These are phyloP conservation scores for Macroventuria anomochaeta DNA, from an alignment of 2,329 filamentous ascomycete species.

Conservation along the genomic window DNA sequence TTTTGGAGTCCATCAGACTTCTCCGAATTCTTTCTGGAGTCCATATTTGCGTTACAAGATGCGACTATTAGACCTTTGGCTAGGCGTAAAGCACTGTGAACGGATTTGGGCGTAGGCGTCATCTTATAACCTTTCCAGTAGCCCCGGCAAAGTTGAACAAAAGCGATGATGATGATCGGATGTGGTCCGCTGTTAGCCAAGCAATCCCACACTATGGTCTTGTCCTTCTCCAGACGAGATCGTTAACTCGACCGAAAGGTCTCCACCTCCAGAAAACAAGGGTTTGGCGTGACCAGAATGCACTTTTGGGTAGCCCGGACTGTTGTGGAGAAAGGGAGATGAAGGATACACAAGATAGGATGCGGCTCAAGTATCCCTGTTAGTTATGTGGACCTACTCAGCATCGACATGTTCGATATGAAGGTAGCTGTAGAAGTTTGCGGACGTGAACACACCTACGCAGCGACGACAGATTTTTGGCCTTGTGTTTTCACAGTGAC, in stretches of 20 bases:
- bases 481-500: no score
- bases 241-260: background rate
- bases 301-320: background rate
- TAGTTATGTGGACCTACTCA: background rate
- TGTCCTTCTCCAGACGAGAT: conserved; percentile 5
- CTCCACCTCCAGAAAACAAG: background rate
- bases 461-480: background rate
- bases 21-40: conserved; percentile 3
- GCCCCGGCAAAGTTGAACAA: background rate
- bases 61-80: conserved; percentile 7
- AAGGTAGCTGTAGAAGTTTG: background rate
- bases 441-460: no score
- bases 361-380: conserved; percentile 13
- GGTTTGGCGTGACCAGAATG: background rate
- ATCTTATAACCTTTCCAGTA: conserved; percentile 2
- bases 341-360: background rate
- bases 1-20: conserved; percentile 4
- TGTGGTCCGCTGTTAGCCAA: conserved; percentile 7
- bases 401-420: background rate
- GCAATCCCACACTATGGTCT: conserved; percentile 7
- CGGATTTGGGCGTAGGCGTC: background rate
- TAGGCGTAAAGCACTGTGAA: conserved; percentile 5
- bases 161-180: background rate
- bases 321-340: background rate
- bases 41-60: conserved; percentile 4